phyloP scores from a whole-genome alignment of 169 alveolate species.

The Perkinsus olseni region DNA sequence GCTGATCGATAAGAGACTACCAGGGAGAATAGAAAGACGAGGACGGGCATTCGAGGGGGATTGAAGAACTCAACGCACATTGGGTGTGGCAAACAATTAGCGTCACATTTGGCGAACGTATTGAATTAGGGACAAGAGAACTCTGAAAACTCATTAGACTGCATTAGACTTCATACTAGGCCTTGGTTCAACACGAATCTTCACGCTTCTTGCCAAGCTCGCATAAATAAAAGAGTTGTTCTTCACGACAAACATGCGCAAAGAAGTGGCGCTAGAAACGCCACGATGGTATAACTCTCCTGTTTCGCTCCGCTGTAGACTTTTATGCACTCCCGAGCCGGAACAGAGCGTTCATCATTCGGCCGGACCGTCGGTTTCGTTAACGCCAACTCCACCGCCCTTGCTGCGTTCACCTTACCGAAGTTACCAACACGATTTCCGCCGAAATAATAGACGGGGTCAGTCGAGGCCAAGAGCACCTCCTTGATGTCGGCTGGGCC shows the following conservation, averaged over 20 bases:
- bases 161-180: background rate
- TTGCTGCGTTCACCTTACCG: background rate
- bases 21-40: too few species aligned
- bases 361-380: background rate
- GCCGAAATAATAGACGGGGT: background rate
- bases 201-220: too few species aligned
- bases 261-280: too few species aligned
- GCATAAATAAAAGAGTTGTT: too few species aligned
- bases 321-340: background rate
- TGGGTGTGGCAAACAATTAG: too few species aligned
- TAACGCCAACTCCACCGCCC: background rate
- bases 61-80: too few species aligned
- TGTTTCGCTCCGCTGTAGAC: background rate
- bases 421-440: background rate
- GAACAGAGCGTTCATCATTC: background rate
- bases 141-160: background rate
- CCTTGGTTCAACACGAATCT: too few species aligned
- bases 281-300: background rate
- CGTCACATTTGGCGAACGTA: too few species aligned
- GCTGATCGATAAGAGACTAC: too few species aligned
- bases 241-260: too few species aligned
- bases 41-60: too few species aligned
- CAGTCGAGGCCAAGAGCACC: background rate
- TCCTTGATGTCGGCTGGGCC: background rate
- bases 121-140: background rate